Conservation (phyloP, 2,329 filamentous ascomycete genomes). For the Hypoxylon sp. region DNA sequence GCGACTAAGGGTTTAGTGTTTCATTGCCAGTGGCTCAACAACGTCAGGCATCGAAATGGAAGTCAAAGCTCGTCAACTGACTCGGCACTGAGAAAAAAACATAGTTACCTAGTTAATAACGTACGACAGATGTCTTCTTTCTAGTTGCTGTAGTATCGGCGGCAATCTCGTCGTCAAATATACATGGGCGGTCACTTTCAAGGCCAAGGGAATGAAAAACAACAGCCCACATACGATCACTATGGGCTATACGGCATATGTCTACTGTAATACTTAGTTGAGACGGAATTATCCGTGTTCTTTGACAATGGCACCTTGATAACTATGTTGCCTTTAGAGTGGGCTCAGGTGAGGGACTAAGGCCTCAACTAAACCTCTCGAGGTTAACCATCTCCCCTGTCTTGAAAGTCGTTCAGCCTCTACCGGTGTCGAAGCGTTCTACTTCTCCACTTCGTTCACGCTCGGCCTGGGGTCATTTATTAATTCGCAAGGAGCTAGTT, state of each 20-base stretch:
- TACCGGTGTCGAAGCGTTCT: constrained; percentile 25
- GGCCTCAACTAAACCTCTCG: constrained; percentile 32
- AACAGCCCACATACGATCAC: background rate
- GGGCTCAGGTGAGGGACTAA: constrained; percentile 13
- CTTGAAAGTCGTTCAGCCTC: constrained; percentile 26
- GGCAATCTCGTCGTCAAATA: background rate
- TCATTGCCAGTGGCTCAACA: background rate
- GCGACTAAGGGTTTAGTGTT: background rate
- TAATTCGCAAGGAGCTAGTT: constrained; percentile 3
- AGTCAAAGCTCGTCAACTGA: constrained; percentile 23
- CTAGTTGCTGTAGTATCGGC: constrained; percentile 1
- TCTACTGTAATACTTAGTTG: background rate
- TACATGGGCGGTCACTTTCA: background rate
- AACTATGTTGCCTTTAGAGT: constrained; percentile 13
- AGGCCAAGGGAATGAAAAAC: background rate
- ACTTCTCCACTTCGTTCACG: constrained; percentile 33
- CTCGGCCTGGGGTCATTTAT: constrained; percentile 26
- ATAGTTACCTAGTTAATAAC: background rate
- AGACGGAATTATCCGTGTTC: constrained; percentile 24
- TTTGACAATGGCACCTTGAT: constrained; percentile 22
- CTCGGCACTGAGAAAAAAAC: constrained; percentile 15
- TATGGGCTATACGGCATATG: background rate
- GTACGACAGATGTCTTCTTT: constrained; percentile 8
- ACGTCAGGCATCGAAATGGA: background rate
- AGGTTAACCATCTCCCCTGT: constrained; percentile 30